Conservation (phyloP, 345 rosid genomes). For the Adansonia digitata region DNA sequence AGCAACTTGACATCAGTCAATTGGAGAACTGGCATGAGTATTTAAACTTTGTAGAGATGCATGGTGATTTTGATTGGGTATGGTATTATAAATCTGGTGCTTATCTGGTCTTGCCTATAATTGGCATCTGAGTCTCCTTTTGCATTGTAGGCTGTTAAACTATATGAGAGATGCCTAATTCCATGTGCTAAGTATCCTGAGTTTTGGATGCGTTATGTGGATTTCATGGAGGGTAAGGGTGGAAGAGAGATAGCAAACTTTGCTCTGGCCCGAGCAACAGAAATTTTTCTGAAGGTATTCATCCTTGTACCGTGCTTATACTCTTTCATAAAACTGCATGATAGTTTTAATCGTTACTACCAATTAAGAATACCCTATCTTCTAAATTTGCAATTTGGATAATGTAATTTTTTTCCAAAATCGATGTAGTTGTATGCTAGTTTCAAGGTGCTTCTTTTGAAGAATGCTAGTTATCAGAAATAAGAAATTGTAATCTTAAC, state of each 20-base stretch:
- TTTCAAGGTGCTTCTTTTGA: background rate
- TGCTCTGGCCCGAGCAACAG: constrained; percentile 68
- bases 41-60: constrained; percentile 69
- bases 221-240: constrained; percentile 77
- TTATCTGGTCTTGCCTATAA: constrained; percentile 8
- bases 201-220: constrained; percentile 92
- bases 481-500: background rate
- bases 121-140: constrained; percentile 8
- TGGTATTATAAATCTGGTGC: constrained; percentile 16
- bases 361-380: background rate
- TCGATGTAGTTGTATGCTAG: background rate
- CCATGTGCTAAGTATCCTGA: constrained; percentile 82
- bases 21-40: constrained; percentile 82
- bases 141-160: constrained; percentile 60
- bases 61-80: constrained; percentile 94
- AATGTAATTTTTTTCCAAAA: background rate
- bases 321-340: background rate
- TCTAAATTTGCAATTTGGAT: background rate
- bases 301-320: constrained; percentile 7
- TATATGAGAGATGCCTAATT: constrained; percentile 85
- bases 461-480: background rate
- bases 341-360: background rate
- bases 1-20: constrained; percentile 53
- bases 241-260: constrained; percentile 86
- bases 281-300: constrained; percentile 65